Percentiles rank a stretch among this genome's conserved stretches.
Conservation (phyloP, 2,329 filamentous ascomycete species). For the Epichloe hybrida region DNA sequence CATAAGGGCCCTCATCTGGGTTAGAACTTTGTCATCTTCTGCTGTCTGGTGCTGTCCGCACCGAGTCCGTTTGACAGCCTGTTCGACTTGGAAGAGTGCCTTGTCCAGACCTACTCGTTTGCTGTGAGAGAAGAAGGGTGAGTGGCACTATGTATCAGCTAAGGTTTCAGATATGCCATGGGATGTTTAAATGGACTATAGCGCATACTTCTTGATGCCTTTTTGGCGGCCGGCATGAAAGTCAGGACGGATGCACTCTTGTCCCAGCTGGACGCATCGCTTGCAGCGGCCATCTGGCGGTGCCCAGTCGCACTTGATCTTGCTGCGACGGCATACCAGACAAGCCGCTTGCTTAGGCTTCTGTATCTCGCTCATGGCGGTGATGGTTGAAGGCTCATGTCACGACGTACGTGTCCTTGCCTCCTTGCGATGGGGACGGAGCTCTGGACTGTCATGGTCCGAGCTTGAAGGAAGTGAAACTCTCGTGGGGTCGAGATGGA, state of each 20-base stretch:
- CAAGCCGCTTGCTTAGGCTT: conserved; percentile 38
- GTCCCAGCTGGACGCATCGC: conserved; percentile 42
- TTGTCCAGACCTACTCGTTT: conserved; percentile 67
- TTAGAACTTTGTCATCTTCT: conserved; percentile 32
- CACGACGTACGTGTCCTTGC: too few species aligned
- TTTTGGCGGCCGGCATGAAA: conserved; percentile 63
- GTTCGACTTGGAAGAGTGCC: conserved; percentile 59
- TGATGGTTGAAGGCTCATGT: not conserved
- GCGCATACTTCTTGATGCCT: conserved; percentile 57
- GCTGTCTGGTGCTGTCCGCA: conserved; percentile 26
- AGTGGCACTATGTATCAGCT: not conserved
- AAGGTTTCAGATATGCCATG: not conserved
- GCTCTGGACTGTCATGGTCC: too few species aligned
- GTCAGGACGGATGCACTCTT: conserved; percentile 55
- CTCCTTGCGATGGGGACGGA: too few species aligned
- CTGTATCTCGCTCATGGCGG: conserved; percentile 9
- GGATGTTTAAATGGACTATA: too few species aligned
- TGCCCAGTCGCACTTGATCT: conserved; percentile 52
- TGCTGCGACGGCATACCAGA: conserved; percentile 51
- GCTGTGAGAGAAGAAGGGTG: conserved; percentile 25
- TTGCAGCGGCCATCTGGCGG: conserved; percentile 40
- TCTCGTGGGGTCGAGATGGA: too few species aligned
- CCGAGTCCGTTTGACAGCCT: conserved; percentile 47
- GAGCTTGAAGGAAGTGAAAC: too few species aligned
- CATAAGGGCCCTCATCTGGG: conserved; percentile 28